phyloP scores from a whole-genome alignment of 2,329 filamentous ascomycete genomes.

The Cryphonectria japonica region DNA sequence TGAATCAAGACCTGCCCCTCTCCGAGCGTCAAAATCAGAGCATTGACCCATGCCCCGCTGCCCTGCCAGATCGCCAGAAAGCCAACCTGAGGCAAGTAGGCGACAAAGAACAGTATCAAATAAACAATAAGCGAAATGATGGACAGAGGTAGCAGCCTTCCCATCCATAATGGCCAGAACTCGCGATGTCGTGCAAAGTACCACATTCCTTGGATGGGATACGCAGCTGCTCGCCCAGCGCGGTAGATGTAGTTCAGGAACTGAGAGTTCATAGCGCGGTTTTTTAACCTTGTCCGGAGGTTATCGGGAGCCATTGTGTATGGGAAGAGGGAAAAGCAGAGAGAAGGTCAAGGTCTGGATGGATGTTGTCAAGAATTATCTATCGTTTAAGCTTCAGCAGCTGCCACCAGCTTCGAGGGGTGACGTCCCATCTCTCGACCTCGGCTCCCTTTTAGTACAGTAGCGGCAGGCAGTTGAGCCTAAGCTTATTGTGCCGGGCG shows the following conservation, averaged over 20 bases:
- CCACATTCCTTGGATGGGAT: conserved; percentile 73
- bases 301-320: conserved; percentile 21
- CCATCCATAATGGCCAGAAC: conserved; percentile 79
- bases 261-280: conserved; percentile 24
- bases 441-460: background rate
- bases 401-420: background rate
- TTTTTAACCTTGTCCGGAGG: conserved; percentile 20
- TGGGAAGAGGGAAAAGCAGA: background rate
- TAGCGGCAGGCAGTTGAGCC: background rate
- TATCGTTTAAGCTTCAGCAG: background rate
- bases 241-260: conserved; percentile 46
- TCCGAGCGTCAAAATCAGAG: conserved; percentile 83
- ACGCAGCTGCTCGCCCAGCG: conserved; percentile 53
- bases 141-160: conserved; percentile 78
- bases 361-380: background rate
- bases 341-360: background rate
- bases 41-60: conserved; percentile 86
- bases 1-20: conserved; percentile 74
- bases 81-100: conserved; percentile 86
- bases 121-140: conserved; percentile 84
- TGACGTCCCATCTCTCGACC: background rate
- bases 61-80: conserved; percentile 91
- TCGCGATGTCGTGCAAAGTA: conserved; percentile 80
- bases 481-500: background rate
- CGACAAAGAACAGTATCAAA: conserved; percentile 82